A percentile compares a stretch with the other conserved stretches of the same genome.
Evolutionary conservation across 305 asterid species (phyloP).

Genomic region (Fraxinus floribunda): DNA sequence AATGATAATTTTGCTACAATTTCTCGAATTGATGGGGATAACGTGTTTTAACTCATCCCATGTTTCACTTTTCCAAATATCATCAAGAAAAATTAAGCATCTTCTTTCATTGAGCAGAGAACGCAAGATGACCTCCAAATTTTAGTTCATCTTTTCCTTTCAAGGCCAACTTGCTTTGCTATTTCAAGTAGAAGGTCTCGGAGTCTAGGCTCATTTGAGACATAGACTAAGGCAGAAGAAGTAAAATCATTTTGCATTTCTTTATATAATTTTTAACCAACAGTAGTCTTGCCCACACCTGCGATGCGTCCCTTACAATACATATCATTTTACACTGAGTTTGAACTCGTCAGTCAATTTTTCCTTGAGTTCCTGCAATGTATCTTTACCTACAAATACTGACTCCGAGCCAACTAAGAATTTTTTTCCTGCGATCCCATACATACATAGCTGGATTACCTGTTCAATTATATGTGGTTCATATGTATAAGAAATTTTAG

Average conservation of each 20-base stretch:
- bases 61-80: slow-evolving; percentile 9
- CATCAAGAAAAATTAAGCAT: slow-evolving; percentile 23
- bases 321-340: background rate
- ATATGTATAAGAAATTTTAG: too few relatives aligned
- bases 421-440: background rate
- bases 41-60: slow-evolving; percentile 14
- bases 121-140: background rate
- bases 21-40: slow-evolving; percentile 3
- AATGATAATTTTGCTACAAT: slow-evolving; percentile 20
- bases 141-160: background rate
- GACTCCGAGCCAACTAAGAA: slow-evolving; percentile 9
- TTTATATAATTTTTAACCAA: slow-evolving; percentile 4
- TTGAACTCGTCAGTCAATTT: background rate
- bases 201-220: slow-evolving; percentile 15
- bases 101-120: background rate
- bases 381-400: slow-evolving; percentile 6
- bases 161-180: slow-evolving; percentile 24
- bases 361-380: background rate
- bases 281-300: slow-evolving; percentile 22
- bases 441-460: background rate
- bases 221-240: slow-evolving; percentile 8
- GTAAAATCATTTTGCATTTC: background rate
- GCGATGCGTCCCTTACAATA: slow-evolving; percentile 13
- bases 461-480: background rate
- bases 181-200: slow-evolving; percentile 17